Evolutionary conservation across 768 basidiomycete genomes (phyloP).

Genomic region (Gymnopilus dilepis): DNA sequence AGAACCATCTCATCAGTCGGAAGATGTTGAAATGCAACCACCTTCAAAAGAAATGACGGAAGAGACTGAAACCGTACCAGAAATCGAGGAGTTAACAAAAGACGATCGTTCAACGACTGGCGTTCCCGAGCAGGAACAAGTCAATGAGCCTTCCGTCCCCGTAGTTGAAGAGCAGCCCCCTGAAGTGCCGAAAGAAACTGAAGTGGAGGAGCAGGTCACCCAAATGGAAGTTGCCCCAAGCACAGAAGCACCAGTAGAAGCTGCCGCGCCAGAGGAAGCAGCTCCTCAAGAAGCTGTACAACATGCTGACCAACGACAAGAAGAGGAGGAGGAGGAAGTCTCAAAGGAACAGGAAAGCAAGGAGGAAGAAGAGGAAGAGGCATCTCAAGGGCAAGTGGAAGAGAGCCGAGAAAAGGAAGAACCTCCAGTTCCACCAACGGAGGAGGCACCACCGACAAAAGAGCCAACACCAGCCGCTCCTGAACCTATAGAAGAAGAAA

Average conservation of each 20-base stretch:
- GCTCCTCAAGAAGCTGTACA: conserved; percentile 12
- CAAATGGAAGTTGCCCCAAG: conserved; percentile 7
- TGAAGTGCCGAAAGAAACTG: neutral
- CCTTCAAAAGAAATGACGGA: neutral
- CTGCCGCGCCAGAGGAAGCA: conserved; percentile 29
- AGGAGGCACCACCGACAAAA: conserved; percentile 11
- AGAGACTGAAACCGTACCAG: neutral
- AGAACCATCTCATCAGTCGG: neutral
- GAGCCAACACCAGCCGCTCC: neutral
- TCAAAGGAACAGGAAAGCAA: conserved; percentile 21
- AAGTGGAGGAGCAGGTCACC: neutral
- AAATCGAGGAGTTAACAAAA: neutral
- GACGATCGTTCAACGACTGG: neutral
- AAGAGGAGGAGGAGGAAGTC: conserved; percentile 22
- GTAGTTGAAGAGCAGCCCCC: neutral
- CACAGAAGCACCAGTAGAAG: neutral
- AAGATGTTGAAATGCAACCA: neutral
- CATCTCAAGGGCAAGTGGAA: conserved; percentile 20
- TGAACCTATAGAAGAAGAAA: conserved; percentile 19
- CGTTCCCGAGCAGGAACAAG: neutral
- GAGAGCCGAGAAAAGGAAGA: conserved; percentile 21
- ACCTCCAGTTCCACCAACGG: conserved; percentile 18
- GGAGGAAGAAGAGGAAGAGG: conserved; percentile 30
- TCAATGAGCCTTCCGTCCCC: neutral
- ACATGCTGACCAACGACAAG: conserved; percentile 9